Evolutionary conservation across 2,329 filamentous ascomycete species (phyloP), one percentile per base, ranked within the genome.

Genomic region (Cryphonectria naterciae): DNA sequence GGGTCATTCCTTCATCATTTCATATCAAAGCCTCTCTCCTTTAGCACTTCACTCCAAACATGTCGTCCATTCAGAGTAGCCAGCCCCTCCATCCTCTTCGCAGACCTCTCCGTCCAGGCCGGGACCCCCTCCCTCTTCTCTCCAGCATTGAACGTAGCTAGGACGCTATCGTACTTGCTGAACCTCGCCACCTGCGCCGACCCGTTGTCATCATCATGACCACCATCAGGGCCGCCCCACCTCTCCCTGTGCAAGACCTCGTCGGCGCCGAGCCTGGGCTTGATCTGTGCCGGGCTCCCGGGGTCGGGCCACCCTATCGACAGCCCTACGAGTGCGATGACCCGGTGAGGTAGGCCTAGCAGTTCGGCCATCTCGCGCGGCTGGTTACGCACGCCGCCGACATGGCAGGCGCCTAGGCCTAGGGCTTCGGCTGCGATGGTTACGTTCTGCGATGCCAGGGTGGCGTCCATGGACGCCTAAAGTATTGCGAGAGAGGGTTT

Each of bases 321-420:
- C 37, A 80, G 39, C 8, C 77, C 78, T 43, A 79, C 78, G 7
- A 80, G 70, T 2, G 75, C 77, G 32, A 79, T 68, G n/a, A 77
- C 76, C 6, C 79, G 77, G 25, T 74, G 66, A 15, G 78, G 78
- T 62, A 79, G 73, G 2, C 63, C 66, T n/a, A 79, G 75, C 64
- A 80, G 68, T 1, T 69, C 68, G 0, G 77, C 76, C 3, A 80
- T 69, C 68, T 79, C 77, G 15, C 71, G 74, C 1, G 78, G 73
- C 1, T 73, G 71, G 68, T 79, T 79, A 63, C 79, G 78, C 7
- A 75, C 75, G 0, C 76, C 77, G 46, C 79, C 78, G 10, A 78
- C 78, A 67, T 79, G 79, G 72, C 79, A 80, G 15, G 72, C 69
- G 25, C 78, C 79, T 7, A 80, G 72, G 0, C 78, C 78, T n/a